phyloP scores from a whole-genome alignment of 164 flowering plant species.

The Cinnamomum chago region DNA sequence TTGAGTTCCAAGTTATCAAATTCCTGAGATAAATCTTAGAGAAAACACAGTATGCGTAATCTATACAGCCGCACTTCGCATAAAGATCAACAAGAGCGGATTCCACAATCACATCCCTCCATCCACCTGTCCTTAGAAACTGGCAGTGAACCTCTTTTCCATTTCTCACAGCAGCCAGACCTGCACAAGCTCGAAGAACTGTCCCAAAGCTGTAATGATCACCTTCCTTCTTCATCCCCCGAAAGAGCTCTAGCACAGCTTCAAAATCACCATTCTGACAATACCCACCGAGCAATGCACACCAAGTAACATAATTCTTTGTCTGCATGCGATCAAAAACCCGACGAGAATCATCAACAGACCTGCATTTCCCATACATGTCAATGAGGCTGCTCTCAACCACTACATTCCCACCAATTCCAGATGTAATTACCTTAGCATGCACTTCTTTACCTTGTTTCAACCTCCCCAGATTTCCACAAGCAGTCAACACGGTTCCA shows the following conservation, averaged over 20 bases:
- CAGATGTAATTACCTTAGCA: constrained; percentile 43
- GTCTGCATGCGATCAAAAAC: constrained; percentile 64
- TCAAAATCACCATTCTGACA: constrained; percentile 59
- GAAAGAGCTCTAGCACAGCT: constrained; percentile 50
- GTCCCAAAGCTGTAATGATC: constrained; percentile 77
- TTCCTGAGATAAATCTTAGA: constrained; percentile 38
- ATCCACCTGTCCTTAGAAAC: constrained; percentile 58
- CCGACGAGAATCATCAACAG: constrained; percentile 34
- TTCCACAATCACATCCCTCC: constrained; percentile 67
- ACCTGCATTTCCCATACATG: constrained; percentile 86
- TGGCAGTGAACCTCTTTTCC: constrained; percentile 91
- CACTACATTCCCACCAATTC: constrained; percentile 54
- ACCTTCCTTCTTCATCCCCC: constrained; percentile 36
- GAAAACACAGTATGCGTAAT: constrained; percentile 54
- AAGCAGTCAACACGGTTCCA: constrained; percentile 69
- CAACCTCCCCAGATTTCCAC: constrained; percentile 64
- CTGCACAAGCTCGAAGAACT: constrained; percentile 79
- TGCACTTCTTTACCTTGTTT: constrained; percentile 80
- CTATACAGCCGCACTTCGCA: constrained; percentile 72
- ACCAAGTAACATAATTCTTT: constrained; percentile 72
- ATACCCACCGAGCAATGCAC: constrained; percentile 71
- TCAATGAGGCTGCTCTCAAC: constrained; percentile 83
- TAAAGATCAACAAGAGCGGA: constrained; percentile 89
- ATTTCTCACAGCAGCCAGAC: constrained; percentile 59
- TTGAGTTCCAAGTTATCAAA: constrained; percentile 81